Percentiles rank a stretch among this genome's conserved stretches.
phyloP scores from a whole-genome alignment of 306 rosid species.

The Rosa rugosa region DNA sequence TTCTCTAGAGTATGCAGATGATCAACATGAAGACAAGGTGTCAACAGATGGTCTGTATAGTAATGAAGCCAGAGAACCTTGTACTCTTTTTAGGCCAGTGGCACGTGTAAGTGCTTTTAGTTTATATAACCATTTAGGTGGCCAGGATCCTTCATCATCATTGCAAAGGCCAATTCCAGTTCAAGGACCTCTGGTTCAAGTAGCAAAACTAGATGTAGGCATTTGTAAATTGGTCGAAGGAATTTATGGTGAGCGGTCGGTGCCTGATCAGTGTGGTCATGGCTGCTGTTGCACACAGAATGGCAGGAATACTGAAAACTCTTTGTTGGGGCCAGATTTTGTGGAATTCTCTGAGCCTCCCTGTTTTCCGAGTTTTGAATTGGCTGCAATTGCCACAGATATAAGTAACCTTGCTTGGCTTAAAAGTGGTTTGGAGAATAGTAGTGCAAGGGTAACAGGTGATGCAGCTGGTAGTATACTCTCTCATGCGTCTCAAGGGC shows the following conservation, averaged over 20 bases:
- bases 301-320: constrained; percentile 33
- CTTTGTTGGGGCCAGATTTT: constrained; percentile 90
- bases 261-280: constrained; percentile 76
- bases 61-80: constrained; percentile 53
- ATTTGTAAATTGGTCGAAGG: constrained; percentile 58
- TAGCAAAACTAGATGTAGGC: constrained; percentile 53
- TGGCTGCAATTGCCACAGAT: constrained; percentile 92
- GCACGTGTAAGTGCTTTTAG: constrained; percentile 89
- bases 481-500: constrained; percentile 48
- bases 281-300: constrained; percentile 59
- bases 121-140: constrained; percentile 52
- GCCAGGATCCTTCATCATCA: constrained; percentile 43
- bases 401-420: constrained; percentile 94
- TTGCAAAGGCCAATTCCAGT: constrained; percentile 52
- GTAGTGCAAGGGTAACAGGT: constrained; percentile 63
- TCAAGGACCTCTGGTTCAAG: constrained; percentile 63
- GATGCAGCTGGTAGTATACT: constrained; percentile 50
- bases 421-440: constrained; percentile 89
- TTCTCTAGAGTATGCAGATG: constrained; percentile 53
- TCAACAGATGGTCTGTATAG: constrained; percentile 42
- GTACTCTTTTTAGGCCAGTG: constrained; percentile 67
- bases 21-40: constrained; percentile 45
- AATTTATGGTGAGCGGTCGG: constrained; percentile 42
- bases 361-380: constrained; percentile 75
- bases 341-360: constrained; percentile 71